phyloP scores from a whole-genome alignment of 495 filamentous ascomycete species.

The Hapsidospora chrysogenum region DNA sequence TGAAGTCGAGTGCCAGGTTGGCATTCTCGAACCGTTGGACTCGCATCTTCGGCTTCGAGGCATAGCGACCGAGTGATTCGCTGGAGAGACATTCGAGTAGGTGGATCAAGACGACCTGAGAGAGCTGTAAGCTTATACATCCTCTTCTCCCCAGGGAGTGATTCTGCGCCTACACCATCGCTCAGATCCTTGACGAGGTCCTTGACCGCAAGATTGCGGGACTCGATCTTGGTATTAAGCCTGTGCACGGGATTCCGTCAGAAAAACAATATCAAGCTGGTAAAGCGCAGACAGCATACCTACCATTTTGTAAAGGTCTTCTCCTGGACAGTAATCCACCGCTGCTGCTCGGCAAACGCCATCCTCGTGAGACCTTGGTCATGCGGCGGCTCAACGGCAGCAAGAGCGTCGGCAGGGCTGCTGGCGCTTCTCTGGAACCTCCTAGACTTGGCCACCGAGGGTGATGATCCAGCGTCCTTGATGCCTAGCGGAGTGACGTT shows the following conservation, averaged over 20 bases:
- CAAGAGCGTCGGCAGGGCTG: constrained; percentile 13
- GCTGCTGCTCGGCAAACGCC: constrained; percentile 50
- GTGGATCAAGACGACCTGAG: constrained; percentile 82
- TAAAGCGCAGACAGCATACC: too few species aligned
- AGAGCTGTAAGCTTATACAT: constrained; percentile 2
- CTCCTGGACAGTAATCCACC: constrained; percentile 92
- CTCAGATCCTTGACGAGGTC: constrained; percentile 79
- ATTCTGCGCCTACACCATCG: constrained; percentile 59
- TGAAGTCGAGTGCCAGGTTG: constrained; percentile 84
- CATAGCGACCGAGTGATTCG: constrained; percentile 92
- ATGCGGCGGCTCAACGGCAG: constrained; percentile 17
- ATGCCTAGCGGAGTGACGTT: too few species aligned
- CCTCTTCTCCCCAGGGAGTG: constrained; percentile 1
- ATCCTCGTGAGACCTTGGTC: constrained; percentile 28
- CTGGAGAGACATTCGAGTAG: constrained; percentile 86
- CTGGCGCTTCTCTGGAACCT: constrained; percentile 12
- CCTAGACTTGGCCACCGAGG: not conserved
- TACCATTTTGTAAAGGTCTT: constrained; percentile 99
- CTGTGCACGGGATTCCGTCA: constrained; percentile 21
- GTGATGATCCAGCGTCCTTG: too few species aligned
- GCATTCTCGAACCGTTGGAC: constrained; percentile 98
- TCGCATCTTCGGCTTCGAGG: constrained; percentile 82
- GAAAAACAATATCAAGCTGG: constrained; percentile 1
- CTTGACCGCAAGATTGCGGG: constrained; percentile 54
- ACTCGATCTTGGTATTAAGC: constrained; percentile 88